Conservation (phyloP, 2,329 filamentous ascomycete genomes). For the Clarireedia sp. region DNA sequence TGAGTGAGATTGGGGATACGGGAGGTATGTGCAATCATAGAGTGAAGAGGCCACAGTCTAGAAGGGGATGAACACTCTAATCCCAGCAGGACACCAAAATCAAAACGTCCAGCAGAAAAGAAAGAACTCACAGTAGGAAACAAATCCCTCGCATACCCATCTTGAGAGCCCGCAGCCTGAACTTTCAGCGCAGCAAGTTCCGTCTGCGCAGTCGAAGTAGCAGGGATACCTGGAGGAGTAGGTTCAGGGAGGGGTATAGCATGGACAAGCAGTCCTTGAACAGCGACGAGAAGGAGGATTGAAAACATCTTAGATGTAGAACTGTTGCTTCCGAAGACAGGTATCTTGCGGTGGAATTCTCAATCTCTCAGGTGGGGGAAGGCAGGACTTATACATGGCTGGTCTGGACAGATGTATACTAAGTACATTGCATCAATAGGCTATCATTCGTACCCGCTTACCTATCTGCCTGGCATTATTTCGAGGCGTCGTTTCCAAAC, state of each 20-base stretch:
- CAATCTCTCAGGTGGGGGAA: neutral
- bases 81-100: no score
- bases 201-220: slow-evolving; percentile 45
- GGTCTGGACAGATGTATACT: no score
- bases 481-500: no score
- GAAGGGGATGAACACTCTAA: neutral
- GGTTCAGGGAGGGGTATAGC: slow-evolving; percentile 19
- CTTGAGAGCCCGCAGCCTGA: slow-evolving; percentile 43
- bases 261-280: neutral
- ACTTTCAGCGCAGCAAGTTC: slow-evolving; percentile 54
- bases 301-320: neutral
- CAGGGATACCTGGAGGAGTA: slow-evolving; percentile 56
- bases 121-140: slow-evolving; percentile 42
- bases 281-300: neutral
- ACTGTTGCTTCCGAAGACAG: neutral
- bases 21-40: neutral
- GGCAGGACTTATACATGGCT: no score
- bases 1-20: neutral
- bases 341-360: neutral
- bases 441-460: no score
- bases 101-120: neutral
- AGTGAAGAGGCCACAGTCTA: no score
- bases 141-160: slow-evolving; percentile 54
- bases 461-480: no score
- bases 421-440: no score